Evolutionary conservation across 495 filamentous ascomycete genomes (phyloP), one percentile per base, ranked within the genome.

Genomic region (Trichoderma orchidacearum): DNA sequence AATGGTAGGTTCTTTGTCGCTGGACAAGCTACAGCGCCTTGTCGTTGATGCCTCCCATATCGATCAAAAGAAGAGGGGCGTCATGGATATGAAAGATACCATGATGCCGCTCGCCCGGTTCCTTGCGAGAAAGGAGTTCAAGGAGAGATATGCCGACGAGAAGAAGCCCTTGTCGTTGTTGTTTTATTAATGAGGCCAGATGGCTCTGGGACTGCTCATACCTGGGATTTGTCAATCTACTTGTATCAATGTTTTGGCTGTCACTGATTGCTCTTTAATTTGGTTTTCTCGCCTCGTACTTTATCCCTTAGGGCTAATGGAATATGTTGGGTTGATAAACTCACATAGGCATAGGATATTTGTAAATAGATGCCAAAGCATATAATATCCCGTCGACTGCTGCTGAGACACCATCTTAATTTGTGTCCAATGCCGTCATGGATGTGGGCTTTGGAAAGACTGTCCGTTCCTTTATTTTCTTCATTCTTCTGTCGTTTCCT

Each of bases 71-170:
- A 90, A 94, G 72, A 78, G 90, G 48, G 86, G 87, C 5, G 83
- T 97, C 54, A 81, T 94, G 62, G 94, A 97, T 59, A 95, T 96
- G 86, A 85, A 84, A 61, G 93, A 98, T 55, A 89, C 85, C 2
- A 84, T 86, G 68, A 68, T 86, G 55, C 87, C 90, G 1, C 75
- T 95, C 25, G 72, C 87, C 31, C 74, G 79, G 59, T 75, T 90
- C 58, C 75, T 96, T 2, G 79, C 81, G 32, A 76, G 79, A 35
- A 64, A 72, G 11, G 83, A 87, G 60, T 72, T 95, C 57, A 86
- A 85, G 63, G 78, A 81, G 52, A 80, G 81, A 36, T 94, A 88
- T 62, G 76, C 70, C 2, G 71, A 71, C 56, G 64, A 63, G 53
- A 67, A 73, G 55, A 68, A 73, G 30, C 68, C 66, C n/a, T 61